Evolutionary conservation across 176 grass and related monocot species (phyloP), one percentile per base, ranked within the genome.

Genomic region (Saccharum officinarum): DNA sequence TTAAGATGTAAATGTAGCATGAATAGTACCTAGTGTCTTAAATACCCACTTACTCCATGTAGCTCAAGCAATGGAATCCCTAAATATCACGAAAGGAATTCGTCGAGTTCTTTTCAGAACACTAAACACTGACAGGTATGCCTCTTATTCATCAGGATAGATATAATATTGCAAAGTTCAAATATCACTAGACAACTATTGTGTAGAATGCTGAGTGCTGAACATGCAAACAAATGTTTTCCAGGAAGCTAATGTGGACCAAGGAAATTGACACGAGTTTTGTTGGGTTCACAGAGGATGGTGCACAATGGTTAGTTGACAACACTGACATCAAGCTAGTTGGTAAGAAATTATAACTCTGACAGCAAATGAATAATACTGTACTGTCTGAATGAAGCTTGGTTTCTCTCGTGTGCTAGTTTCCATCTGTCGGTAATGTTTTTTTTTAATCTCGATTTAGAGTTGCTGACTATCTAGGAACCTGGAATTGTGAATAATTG

Each of bases 321-420:
- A 95, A 95, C 79, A 98, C 95, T 17, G 92, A 98, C 22, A 95
- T 98, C 67, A 94, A 98, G 85, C 87, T 98, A 45, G 76, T 95
- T 34, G 95, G 95, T 97, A 86, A 86, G 95, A 86, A 67, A 78
- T 47, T 33, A 13, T 67, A 61, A 6, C 49, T n/a, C 71, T 74
- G 12, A 31, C 25, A 18, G 1, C 15, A 74, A 4, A 73, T 6
- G 15, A 8, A 39, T 46, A 44, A 39, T 73, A 44, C 38, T 45
- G 23, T 10, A 26, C 41, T 16, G 8, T 25, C 38, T 34, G 23
- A 25, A 79, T 65, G 59, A 63, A 28, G 4, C 1, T 31, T 64
- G n/a, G 7, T 17, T 16, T 65, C 1, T 33, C n/a, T 66, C 33
- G 22, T 67, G 41, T 47, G 61, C 41, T n/a, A 17, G 25, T 33